Evolutionary conservation across 2,329 filamentous ascomycete species (phyloP).

Genomic region (Claviceps pazoutovae): DNA sequence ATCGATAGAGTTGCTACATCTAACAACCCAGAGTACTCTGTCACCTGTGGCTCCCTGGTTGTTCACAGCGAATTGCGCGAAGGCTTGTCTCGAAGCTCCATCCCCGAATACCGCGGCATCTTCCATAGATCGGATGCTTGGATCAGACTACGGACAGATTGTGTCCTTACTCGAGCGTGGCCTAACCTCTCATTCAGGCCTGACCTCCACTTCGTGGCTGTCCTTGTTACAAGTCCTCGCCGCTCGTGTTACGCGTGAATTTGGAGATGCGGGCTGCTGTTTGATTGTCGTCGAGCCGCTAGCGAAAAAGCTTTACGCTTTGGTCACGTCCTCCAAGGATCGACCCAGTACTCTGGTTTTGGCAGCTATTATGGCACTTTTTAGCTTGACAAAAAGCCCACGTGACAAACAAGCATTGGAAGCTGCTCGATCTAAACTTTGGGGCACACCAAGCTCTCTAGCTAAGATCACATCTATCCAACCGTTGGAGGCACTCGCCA

Average conservation of each 20-base stretch:
- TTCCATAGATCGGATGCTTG: slow-evolving; percentile 31
- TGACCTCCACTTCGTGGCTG: slow-evolving; percentile 34
- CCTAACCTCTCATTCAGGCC: slow-evolving; percentile 32
- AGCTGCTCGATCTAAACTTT: slow-evolving; percentile 49
- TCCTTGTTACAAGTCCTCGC: slow-evolving; percentile 44
- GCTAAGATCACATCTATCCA: slow-evolving; percentile 36
- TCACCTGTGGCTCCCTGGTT: slow-evolving; percentile 38
- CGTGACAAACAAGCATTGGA: slow-evolving; percentile 50
- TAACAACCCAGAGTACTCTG: slow-evolving; percentile 29
- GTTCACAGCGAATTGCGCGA: slow-evolving; percentile 33
- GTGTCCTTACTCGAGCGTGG: slow-evolving; percentile 54
- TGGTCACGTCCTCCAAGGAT: not conserved
- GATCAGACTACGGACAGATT: slow-evolving; percentile 57
- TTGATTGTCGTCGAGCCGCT: slow-evolving; percentile 59
- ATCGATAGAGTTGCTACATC: slow-evolving; percentile 36
- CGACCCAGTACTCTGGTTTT: slow-evolving; percentile 17
- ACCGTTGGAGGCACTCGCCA: slow-evolving; percentile 54
- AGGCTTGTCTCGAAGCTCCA: slow-evolving; percentile 25
- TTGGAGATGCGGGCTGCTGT: slow-evolving; percentile 53
- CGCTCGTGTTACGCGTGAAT: slow-evolving; percentile 43
- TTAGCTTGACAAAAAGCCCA: slow-evolving; percentile 38
- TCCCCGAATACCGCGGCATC: not conserved
- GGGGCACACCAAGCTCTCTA: slow-evolving; percentile 27
- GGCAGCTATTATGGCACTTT: slow-evolving; percentile 21
- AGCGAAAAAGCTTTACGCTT: slow-evolving; percentile 38